A percentile compares a stretch with the other conserved stretches of the same genome.
Evolutionary conservation across 202 grass and related monocot species (phyloP).

Genomic region (Carex arenaria): DNA sequence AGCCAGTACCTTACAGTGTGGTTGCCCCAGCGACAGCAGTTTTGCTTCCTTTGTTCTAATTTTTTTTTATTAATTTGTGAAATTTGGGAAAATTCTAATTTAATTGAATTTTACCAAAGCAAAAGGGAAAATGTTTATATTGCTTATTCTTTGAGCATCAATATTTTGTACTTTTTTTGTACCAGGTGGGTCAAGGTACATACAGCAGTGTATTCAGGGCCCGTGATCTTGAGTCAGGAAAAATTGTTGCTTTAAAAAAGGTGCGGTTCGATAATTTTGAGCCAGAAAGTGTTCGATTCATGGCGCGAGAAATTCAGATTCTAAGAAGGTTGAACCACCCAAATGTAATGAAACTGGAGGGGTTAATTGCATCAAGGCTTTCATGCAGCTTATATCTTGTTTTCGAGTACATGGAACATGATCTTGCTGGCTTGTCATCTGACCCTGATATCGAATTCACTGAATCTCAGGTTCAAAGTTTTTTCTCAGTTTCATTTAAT

Average conservation of each 20-base stretch:
- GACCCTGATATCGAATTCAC: conserved; percentile 77
- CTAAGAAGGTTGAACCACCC: conserved; percentile 86
- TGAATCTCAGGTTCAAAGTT: conserved; percentile 61
- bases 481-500: neutral
- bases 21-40: neutral
- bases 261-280: conserved; percentile 96
- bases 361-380: conserved; percentile 78
- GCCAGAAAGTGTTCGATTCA: conserved; percentile 90
- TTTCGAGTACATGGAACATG: conserved; percentile 99
- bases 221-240: conserved; percentile 68
- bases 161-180: conserved; percentile 11
- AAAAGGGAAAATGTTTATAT: neutral
- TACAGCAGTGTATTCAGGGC: conserved; percentile 98
- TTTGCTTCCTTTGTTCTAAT: neutral
- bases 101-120: neutral
- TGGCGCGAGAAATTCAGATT: conserved; percentile 97
- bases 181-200: conserved; percentile 90
- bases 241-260: conserved; percentile 94
- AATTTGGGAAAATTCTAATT: neutral
- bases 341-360: conserved; percentile 95
- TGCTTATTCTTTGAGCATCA: conserved; percentile 11
- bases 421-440: conserved; percentile 84
- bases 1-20: neutral
- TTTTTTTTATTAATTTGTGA: neutral
- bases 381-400: conserved; percentile 94